A percentile compares a stretch with the other conserved stretches of the same genome.
phyloP scores from a whole-genome alignment of 768 basidiomycete species.

The Trametes elegans region DNA sequence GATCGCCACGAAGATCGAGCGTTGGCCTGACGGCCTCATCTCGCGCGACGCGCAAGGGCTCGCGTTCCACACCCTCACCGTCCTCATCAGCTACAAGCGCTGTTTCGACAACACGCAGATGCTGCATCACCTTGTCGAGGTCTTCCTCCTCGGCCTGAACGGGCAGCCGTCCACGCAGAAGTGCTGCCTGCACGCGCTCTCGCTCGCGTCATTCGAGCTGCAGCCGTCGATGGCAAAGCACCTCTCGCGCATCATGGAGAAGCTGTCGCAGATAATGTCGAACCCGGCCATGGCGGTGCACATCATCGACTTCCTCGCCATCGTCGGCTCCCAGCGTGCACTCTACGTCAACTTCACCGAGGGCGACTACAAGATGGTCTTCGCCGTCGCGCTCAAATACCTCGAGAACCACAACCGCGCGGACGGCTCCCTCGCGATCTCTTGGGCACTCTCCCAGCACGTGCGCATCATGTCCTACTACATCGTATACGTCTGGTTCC shows the following conservation, averaged over 20 bases:
- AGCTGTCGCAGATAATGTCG: slow-evolving; percentile 91
- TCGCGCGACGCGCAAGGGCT: slow-evolving; percentile 82
- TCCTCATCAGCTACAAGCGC: slow-evolving; percentile 81
- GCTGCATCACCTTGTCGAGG: slow-evolving; percentile 70
- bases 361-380: slow-evolving; percentile 87
- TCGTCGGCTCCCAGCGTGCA: slow-evolving; percentile 76
- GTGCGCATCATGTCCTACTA: slow-evolving; percentile 88
- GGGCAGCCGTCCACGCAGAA: slow-evolving; percentile 77
- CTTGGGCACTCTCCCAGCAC: slow-evolving; percentile 88
- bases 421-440: slow-evolving; percentile 56
- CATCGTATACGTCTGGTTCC: slow-evolving; percentile 93
- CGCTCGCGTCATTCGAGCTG: slow-evolving; percentile 85
- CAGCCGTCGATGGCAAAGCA: slow-evolving; percentile 77
- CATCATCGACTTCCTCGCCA: slow-evolving; percentile 87
- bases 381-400: slow-evolving; percentile 91
- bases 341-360: slow-evolving; percentile 92
- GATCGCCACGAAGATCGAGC: slow-evolving; percentile 54
- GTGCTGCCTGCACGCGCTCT: slow-evolving; percentile 86
- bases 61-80: slow-evolving; percentile 83
- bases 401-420: slow-evolving; percentile 83
- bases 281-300: slow-evolving; percentile 93
- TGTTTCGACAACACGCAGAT: slow-evolving; percentile 65
- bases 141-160: slow-evolving; percentile 66
- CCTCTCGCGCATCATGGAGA: slow-evolving; percentile 78
- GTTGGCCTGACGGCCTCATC: slow-evolving; percentile 62